phyloP scores from a whole-genome alignment of 2,329 filamentous ascomycete species.

The Kalmusia sp. region DNA sequence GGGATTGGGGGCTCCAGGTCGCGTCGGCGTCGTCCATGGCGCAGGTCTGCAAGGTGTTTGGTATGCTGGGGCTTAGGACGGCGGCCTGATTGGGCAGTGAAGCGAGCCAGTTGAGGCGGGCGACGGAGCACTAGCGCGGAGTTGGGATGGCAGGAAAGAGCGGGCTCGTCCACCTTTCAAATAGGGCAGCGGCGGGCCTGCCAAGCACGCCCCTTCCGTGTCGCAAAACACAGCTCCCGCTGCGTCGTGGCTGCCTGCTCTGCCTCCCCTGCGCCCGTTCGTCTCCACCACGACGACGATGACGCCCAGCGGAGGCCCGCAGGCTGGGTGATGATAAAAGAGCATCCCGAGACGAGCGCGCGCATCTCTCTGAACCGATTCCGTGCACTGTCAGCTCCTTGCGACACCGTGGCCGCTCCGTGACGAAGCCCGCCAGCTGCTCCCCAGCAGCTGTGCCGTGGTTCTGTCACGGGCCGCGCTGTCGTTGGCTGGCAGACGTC shows the following conservation, averaged over 20 bases:
- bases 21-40: conserved; percentile 36
- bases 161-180: too few relatives aligned
- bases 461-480: conserved; percentile 24
- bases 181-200: conserved; percentile 9
- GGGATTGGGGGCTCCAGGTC: conserved; percentile 50
- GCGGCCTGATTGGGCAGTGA: conserved; percentile 19
- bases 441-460: conserved; percentile 13
- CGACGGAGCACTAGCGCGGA: too few relatives aligned
- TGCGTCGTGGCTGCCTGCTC: neutral
- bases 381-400: conserved; percentile 12
- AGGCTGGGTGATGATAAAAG: conserved; percentile 45
- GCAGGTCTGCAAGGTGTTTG: conserved; percentile 20
- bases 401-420: conserved; percentile 6
- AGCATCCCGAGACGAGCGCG: conserved; percentile 37
- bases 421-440: conserved; percentile 38
- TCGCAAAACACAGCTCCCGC: neutral
- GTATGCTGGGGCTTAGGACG: too few relatives aligned
- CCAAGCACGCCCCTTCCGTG: neutral
- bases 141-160: too few relatives aligned
- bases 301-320: neutral
- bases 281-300: neutral
- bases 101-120: conserved; percentile 22
- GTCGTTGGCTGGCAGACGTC: conserved; percentile 32
- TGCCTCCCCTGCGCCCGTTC: neutral
- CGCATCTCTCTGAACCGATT: conserved; percentile 17